Conservation (phyloP, 1,284 basidiomycete genomes). For the Vanrija sp. region DNA sequence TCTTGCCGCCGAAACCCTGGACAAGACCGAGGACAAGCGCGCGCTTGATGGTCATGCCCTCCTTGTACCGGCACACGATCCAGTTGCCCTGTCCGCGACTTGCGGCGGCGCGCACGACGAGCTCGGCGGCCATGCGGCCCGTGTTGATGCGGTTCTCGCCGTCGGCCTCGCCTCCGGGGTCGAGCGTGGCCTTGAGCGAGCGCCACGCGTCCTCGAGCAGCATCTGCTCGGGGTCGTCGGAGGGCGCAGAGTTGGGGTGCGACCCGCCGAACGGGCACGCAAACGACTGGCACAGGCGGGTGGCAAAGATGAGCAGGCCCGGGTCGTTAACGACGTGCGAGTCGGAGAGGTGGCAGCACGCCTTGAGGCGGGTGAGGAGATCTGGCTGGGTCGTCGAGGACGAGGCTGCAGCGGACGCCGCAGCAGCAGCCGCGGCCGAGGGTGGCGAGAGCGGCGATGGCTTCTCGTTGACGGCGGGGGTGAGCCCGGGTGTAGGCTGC, state of each 20-base stretch:
- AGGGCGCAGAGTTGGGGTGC: constrained; percentile 30
- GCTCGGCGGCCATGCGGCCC: constrained; percentile 48
- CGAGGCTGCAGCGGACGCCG: constrained; percentile 1
- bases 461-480: background rate
- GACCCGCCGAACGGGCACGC: constrained; percentile 40
- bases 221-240: constrained; percentile 40
- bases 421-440: constrained; percentile 2
- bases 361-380: constrained; percentile 44
- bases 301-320: constrained; percentile 46
- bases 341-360: constrained; percentile 48
- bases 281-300: constrained; percentile 45
- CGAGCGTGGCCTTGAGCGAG: constrained; percentile 37
- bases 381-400: constrained; percentile 32
- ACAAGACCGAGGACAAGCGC: constrained; percentile 40
- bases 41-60: constrained; percentile 44
- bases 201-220: constrained; percentile 46
- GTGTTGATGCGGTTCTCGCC: constrained; percentile 48
- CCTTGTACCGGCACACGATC: constrained; percentile 44
- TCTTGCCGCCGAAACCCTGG: constrained; percentile 43
- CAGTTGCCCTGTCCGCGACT: constrained; percentile 31
- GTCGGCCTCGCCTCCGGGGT: constrained; percentile 41
- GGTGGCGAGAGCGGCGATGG: constrained; percentile 10
- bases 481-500: background rate
- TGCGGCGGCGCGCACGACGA: constrained; percentile 42
- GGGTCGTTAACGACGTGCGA: constrained; percentile 49